These are phyloP conservation scores for Leishmania lainsoni DNA, from an alignment of 208 protist species.

Conservation along the genomic window DNA sequence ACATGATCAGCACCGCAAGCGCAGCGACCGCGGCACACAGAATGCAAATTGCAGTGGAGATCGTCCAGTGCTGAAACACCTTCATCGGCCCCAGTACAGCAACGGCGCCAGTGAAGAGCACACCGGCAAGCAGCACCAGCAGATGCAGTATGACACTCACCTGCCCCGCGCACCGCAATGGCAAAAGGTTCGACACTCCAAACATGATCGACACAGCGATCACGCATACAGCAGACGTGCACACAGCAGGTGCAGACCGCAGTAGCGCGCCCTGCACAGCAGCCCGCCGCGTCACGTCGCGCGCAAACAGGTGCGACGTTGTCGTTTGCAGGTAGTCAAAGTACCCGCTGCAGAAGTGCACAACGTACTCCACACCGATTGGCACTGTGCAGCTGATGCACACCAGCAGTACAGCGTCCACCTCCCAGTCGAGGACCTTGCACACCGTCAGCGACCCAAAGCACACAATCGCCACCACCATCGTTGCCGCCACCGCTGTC, in stretches of 20 bases:
- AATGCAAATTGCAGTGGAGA: slow-evolving; percentile 37
- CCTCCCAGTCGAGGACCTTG: slow-evolving; percentile 36
- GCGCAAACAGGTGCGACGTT: slow-evolving; percentile 60
- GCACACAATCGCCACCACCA: slow-evolving; percentile 40
- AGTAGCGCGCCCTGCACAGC: slow-evolving; percentile 47
- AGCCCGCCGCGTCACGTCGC: slow-evolving; percentile 29
- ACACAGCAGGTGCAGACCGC: slow-evolving; percentile 41
- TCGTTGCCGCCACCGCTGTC: slow-evolving; percentile 28
- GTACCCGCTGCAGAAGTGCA: slow-evolving; percentile 59
- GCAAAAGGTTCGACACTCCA: slow-evolving; percentile 33
- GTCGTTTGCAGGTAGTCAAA: slow-evolving; percentile 67
- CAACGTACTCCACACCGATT: slow-evolving; percentile 53
- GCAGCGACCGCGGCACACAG: slow-evolving; percentile 26
- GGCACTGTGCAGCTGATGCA: slow-evolving; percentile 52
- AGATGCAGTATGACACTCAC: slow-evolving; percentile 47
- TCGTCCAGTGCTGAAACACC: slow-evolving; percentile 44
- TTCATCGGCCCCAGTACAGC: slow-evolving; percentile 38
- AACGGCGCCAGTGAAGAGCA: slow-evolving; percentile 39
- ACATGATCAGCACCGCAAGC: slow-evolving; percentile 35
- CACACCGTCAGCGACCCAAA: slow-evolving; percentile 50
- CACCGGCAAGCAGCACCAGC: slow-evolving; percentile 35
- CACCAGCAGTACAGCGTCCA: slow-evolving; percentile 53
- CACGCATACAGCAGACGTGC: slow-evolving; percentile 34
- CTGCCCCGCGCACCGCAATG: slow-evolving; percentile 38
- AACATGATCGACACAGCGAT: slow-evolving; percentile 46